A percentile compares a stretch with the other conserved stretches of the same genome.
phyloP scores from a whole-genome alignment of 2,329 filamentous ascomycete genomes.

The Claviceps purpurea region DNA sequence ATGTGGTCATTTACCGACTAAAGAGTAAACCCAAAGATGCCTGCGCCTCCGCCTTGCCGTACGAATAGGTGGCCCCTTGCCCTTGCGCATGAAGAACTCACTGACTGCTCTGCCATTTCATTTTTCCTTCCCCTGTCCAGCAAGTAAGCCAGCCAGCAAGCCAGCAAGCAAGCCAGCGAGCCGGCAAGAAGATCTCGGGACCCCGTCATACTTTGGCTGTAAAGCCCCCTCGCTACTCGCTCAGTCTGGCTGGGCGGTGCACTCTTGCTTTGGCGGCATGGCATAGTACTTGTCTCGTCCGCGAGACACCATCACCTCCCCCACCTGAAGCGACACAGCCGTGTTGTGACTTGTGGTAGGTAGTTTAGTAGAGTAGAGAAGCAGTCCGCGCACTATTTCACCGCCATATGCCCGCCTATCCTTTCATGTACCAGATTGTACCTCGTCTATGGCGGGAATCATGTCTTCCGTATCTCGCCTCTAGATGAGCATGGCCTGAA shows the following conservation, averaged over 20 bases:
- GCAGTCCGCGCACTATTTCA: neutral
- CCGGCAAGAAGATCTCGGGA: neutral
- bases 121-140: neutral
- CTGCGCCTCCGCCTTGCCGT: neutral
- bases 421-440: neutral
- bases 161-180: neutral
- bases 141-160: neutral
- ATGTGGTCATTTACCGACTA: slow-evolving; percentile 2
- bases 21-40: slow-evolving; percentile 2
- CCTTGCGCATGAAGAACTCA: neutral
- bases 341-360: neutral
- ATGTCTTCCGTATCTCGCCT: slow-evolving; percentile 19
- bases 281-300: slow-evolving; percentile 7
- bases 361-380: slow-evolving; percentile 1
- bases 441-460: slow-evolving; percentile 1
- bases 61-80: neutral
- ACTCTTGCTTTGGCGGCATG: slow-evolving; percentile 2
- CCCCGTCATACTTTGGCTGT: neutral
- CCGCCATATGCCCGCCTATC: neutral
- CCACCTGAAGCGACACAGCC: slow-evolving; percentile 3
- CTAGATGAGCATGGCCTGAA: slow-evolving; percentile 21
- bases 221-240: slow-evolving; percentile 1
- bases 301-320: slow-evolving; percentile 7
- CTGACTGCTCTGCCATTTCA: neutral
- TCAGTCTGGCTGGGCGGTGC: neutral